Evolutionary conservation across 768 basidiomycete genomes (phyloP), one percentile per base, ranked within the genome.

Genomic region (Tricholoma matsutake): DNA sequence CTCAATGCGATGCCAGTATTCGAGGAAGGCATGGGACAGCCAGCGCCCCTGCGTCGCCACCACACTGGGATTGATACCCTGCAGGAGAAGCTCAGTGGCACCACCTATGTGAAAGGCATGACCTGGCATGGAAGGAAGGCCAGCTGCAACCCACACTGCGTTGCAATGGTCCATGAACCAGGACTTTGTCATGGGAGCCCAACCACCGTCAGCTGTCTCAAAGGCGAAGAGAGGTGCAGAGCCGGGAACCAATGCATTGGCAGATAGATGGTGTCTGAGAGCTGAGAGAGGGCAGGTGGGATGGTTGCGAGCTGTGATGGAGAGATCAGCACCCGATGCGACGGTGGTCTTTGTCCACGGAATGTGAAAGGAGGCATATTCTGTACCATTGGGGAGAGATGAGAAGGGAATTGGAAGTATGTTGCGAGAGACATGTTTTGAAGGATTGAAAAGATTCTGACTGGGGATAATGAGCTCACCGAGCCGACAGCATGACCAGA

Each of bases 311-410:
- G 59, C 20, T 39, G 70, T 72, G 25, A 76, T 49, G 2, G 69
- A 63, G n/a, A 75, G 64, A 20, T 70, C 63, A 0, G 72, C 72
- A 4, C 78, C 71, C 0, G 37, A 35, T 4, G 65, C 32, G 0
- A 58, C 37, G 1, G 73, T 75, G 25, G 47, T 49, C 25, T 49
- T 49, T 28, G 34, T 55, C 18, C 39, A 37, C 20, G 32, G 54
- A 45, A 79, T 74, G 37, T 71, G 72, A 28, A 70, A 68, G 5
- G 64, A 61, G 11, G 67, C 61, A 45, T 59, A 67, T 11, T 49
- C 41, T 0, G 56, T 22, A 3, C 62, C 57, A 47, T 57, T 32
- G 4, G 6, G 6, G 35, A 16, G 54, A 11, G 0, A 18, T 2
- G 39, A 20, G 16, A 10, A 4, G n/a, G 20, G 18, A 10, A 28